Evolutionary conservation across 2,329 filamentous ascomycete genomes (phyloP).

Genomic region (Monilinia polystroma): DNA sequence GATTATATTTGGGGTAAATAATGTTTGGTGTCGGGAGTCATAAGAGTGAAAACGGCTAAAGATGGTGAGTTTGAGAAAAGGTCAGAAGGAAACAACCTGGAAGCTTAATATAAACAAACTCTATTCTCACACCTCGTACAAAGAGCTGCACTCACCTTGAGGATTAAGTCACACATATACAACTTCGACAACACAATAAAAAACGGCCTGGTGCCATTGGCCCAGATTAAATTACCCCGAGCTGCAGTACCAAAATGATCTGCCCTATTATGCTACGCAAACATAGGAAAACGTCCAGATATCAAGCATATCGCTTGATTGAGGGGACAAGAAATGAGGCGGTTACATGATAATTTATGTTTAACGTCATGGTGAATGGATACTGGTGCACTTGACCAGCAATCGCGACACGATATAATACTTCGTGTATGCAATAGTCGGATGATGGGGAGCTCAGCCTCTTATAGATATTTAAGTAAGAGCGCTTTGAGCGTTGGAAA

Average conservation of each 20-base stretch:
- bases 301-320: background rate
- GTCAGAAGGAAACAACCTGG: background rate
- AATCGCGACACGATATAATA: background rate
- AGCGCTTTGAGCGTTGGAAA: background rate
- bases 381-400: conserved; percentile 14
- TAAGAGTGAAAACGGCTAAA: background rate
- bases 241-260: background rate
- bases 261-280: conserved; percentile 15
- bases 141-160: background rate
- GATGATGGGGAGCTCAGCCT: background rate
- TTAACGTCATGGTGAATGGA: conserved; percentile 1
- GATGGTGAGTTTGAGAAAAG: background rate
- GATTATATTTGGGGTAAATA: background rate
- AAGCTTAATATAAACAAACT: conserved; percentile 13
- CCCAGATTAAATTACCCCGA: background rate
- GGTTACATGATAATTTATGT: background rate
- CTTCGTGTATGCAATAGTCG: conserved; percentile 15
- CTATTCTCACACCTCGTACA: background rate
- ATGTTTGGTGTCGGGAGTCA: background rate
- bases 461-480: background rate
- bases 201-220: background rate
- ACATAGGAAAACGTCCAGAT: background rate
- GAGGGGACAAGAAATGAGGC: conserved; percentile 4
- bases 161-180: background rate
- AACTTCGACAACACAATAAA: conserved; percentile 3